Evolutionary conservation across 2,329 filamentous ascomycete species (phyloP).

Genomic region (Endothia cerciana): DNA sequence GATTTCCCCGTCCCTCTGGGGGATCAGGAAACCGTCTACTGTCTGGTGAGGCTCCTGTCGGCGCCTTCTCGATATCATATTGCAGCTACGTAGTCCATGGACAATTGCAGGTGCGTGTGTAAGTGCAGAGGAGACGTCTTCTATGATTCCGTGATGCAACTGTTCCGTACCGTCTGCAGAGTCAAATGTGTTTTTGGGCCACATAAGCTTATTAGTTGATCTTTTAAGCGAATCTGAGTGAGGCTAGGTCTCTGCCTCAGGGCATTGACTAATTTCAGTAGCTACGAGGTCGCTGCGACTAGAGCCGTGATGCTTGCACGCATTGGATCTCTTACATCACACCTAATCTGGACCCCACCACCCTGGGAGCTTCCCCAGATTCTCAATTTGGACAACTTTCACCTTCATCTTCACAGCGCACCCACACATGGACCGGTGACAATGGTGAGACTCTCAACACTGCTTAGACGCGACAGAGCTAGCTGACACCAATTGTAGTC

Average conservation of each 20-base stretch:
- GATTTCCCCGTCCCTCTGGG: not conserved
- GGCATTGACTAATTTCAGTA: not conserved
- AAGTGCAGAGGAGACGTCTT: not conserved
- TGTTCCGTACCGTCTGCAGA: not conserved
- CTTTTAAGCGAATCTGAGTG: not conserved
- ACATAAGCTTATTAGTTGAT: not conserved
- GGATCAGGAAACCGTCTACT: not conserved
- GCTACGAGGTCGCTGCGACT: not conserved
- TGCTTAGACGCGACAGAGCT: not conserved
- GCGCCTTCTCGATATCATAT: no score
- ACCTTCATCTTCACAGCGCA: constrained; percentile 30
- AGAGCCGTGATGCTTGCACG: not conserved
- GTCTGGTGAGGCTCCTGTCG: not conserved
- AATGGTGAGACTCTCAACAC: constrained; percentile 41
- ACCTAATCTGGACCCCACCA: constrained; percentile 18
- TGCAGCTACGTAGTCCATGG: not conserved
- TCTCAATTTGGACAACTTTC: constrained; percentile 28
- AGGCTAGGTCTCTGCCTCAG: not conserved
- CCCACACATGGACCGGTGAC: constrained; percentile 42
- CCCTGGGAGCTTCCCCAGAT: constrained; percentile 19
- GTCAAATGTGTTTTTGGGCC: not conserved
- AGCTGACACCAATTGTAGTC: constrained; percentile 62
- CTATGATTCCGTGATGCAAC: not conserved
- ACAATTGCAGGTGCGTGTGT: not conserved
- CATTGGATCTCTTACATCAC: constrained; percentile 23